Percentiles rank a stretch among this genome's conserved stretches.
phyloP scores from a whole-genome alignment of 768 basidiomycete genomes.

The Phanerodontia chrysosporium region DNA sequence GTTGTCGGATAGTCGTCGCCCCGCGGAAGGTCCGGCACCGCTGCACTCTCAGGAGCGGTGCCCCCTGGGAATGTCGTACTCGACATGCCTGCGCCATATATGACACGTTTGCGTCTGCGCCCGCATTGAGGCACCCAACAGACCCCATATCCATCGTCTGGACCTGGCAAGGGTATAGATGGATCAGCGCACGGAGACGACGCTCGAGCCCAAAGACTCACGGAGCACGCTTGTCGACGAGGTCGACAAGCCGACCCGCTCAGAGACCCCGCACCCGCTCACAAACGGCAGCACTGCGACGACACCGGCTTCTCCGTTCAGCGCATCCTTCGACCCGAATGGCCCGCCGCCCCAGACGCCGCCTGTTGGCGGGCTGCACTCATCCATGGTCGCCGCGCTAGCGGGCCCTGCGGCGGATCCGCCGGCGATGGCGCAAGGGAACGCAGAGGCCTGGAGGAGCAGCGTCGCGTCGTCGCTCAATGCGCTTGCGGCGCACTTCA shows the following conservation, averaged over 20 bases:
- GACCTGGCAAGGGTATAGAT: background rate
- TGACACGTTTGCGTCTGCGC: background rate
- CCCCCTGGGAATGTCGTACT: slow-evolving; percentile 2
- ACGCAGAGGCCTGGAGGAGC: slow-evolving; percentile 24
- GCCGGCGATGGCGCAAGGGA: background rate
- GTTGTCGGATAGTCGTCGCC: background rate
- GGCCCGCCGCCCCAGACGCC: slow-evolving; percentile 10
- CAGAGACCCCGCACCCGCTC: background rate
- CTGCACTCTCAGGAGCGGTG: background rate
- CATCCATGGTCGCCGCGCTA: background rate
- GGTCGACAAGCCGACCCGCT: background rate
- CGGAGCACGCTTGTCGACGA: slow-evolving; percentile 18
- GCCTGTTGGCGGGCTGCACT: background rate
- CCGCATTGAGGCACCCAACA: background rate
- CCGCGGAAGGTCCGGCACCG: slow-evolving; percentile 1
- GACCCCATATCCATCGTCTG: background rate
- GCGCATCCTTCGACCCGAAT: slow-evolving; percentile 21
- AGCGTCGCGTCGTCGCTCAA: slow-evolving; percentile 35
- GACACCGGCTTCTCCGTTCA: slow-evolving; percentile 17
- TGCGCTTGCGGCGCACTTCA: slow-evolving; percentile 37
- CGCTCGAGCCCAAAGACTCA: slow-evolving; percentile 24
- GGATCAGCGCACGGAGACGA: slow-evolving; percentile 6
- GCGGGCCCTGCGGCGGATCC: background rate
- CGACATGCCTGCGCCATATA: background rate
- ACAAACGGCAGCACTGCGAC: background rate